phyloP scores from a whole-genome alignment of 1,284 basidiomycete species.

The Fomitopsis palustris region DNA sequence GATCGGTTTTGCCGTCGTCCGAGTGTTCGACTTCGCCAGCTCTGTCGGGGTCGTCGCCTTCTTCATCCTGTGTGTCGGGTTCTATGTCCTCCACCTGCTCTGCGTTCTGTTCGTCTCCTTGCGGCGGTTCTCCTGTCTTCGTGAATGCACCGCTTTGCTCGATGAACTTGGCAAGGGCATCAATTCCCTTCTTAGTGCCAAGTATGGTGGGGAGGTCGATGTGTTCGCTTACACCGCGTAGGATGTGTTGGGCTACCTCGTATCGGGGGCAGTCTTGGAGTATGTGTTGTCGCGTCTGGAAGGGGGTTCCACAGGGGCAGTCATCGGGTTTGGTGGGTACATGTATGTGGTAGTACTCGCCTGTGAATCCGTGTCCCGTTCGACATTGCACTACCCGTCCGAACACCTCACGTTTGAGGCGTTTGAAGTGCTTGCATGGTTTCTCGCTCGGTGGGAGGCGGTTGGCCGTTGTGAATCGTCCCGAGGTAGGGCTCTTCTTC shows the following conservation, averaged over 20 bases:
- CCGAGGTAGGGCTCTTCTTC: slow-evolving; percentile 15
- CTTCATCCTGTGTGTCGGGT: neutral
- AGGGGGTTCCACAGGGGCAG: no score
- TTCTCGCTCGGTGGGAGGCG: slow-evolving; percentile 22
- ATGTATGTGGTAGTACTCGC: slow-evolving; percentile 25
- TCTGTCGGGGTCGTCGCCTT: no score
- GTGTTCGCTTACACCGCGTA: neutral
- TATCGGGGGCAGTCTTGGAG: neutral
- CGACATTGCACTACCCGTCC: slow-evolving; percentile 22
- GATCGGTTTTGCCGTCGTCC: neutral
- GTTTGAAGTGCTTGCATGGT: slow-evolving; percentile 15
- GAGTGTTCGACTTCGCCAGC: neutral
- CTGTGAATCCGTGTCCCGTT: slow-evolving; percentile 25
- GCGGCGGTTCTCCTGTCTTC: neutral
- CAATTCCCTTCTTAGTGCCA: neutral
- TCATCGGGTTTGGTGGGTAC: slow-evolving; percentile 22
- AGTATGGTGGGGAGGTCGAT: neutral
- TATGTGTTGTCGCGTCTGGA: no score
- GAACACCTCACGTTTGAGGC: slow-evolving; percentile 17
- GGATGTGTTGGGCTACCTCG: neutral
- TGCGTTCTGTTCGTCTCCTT: neutral
- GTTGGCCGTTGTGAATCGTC: no score
- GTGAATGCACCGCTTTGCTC: neutral
- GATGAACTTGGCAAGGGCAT: no score
- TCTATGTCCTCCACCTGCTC: no score